phyloP scores from a whole-genome alignment of 2,329 filamentous ascomycete genomes.

The Aspergillus tamarii region DNA sequence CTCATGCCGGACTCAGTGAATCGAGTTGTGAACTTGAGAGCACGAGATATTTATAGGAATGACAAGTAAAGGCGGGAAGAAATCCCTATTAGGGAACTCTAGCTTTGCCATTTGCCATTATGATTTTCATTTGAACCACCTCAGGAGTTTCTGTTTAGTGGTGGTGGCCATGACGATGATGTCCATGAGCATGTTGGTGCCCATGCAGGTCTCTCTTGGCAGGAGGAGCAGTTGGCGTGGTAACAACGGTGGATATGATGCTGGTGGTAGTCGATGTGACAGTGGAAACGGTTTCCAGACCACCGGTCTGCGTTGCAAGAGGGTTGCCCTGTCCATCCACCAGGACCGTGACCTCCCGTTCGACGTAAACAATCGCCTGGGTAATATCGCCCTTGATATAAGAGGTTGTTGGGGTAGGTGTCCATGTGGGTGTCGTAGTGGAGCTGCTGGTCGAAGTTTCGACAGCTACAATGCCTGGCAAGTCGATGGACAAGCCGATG shows the following conservation, averaged over 20 bases:
- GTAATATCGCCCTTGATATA: slow-evolving; percentile 27
- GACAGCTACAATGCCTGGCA: slow-evolving; percentile 12
- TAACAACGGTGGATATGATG: slow-evolving; percentile 29
- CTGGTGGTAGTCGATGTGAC: slow-evolving; percentile 25
- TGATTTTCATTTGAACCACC: not conserved
- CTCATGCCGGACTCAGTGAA: not conserved
- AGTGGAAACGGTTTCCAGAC: slow-evolving; percentile 28
- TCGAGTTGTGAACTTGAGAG: not conserved
- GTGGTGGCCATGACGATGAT: slow-evolving; percentile 22
- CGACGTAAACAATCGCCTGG: slow-evolving; percentile 34
- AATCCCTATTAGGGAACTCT: not conserved
- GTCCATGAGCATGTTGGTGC: slow-evolving; percentile 28
- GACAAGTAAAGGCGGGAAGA: not conserved
- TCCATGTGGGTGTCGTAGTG: slow-evolving; percentile 20
- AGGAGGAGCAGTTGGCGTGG: slow-evolving; percentile 19
- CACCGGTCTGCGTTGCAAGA: slow-evolving; percentile 30
- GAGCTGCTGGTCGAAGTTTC: slow-evolving; percentile 2
- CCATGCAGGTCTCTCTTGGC: slow-evolving; percentile 22
- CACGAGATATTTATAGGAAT: not conserved
- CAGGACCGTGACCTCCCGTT: slow-evolving; percentile 33
- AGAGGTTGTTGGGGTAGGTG: slow-evolving; percentile 30
- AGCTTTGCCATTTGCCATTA: not conserved
- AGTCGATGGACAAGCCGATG: slow-evolving; percentile 8
- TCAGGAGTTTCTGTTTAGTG: slow-evolving; percentile 14
- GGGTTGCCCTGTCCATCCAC: slow-evolving; percentile 30